These are phyloP conservation scores for Rhodomyrtus psidioides DNA, from an alignment of 441 rosid species.

Conservation along the genomic window DNA sequence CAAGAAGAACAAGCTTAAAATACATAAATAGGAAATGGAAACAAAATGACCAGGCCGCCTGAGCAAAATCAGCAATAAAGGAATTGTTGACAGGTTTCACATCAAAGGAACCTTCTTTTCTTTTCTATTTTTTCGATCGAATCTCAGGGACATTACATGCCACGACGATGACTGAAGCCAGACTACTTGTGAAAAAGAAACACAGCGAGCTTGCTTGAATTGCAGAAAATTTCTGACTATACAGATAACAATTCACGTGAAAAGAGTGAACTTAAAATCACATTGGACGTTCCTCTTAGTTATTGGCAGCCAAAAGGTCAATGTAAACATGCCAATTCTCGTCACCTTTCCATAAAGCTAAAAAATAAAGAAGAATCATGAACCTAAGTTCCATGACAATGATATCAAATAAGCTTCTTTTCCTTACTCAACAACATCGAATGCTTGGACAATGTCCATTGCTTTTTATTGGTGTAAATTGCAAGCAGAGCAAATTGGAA, in stretches of 20 bases:
- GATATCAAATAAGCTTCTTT: conserved; percentile 48
- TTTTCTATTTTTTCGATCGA: too few relatives aligned
- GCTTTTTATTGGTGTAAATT: conserved; percentile 51
- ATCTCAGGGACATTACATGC: background rate
- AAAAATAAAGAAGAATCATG: background rate
- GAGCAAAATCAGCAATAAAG: background rate
- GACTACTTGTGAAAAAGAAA: background rate
- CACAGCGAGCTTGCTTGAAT: background rate
- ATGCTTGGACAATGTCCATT: conserved; percentile 43
- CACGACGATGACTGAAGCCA: background rate
- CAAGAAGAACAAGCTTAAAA: background rate
- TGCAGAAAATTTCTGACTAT: background rate
- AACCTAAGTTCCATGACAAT: background rate
- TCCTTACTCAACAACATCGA: conserved; percentile 20
- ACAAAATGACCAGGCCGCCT: background rate
- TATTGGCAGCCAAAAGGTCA: background rate
- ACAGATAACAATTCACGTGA: background rate
- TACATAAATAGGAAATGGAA: background rate
- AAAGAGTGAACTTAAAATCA: background rate
- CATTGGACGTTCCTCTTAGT: background rate
- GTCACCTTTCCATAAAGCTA: background rate
- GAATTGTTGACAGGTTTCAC: background rate
- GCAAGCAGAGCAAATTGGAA: conserved; percentile 41
- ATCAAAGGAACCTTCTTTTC: too few relatives aligned
- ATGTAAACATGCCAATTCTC: background rate